Conservation (phyloP, 208 protist genomes). For the Trypanosomatidae sp. region DNA sequence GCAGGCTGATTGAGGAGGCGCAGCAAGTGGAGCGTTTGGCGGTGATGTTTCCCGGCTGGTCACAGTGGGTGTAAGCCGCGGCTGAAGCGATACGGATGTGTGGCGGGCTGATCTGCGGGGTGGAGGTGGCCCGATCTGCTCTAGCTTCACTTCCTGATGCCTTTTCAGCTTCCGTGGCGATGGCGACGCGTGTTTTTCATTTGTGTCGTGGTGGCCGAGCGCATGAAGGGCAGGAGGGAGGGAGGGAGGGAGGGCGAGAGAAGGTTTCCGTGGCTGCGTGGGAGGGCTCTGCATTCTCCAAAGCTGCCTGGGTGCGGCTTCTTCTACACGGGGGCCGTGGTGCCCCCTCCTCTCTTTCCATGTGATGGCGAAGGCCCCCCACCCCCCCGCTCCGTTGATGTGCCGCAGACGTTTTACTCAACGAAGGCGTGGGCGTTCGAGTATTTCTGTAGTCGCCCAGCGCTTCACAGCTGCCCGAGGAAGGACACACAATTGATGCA, state of each 20-base stretch:
- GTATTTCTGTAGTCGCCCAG: background rate
- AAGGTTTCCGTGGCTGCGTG: background rate
- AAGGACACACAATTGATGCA: background rate
- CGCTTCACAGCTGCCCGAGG: background rate
- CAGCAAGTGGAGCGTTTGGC: slow-evolving; percentile 67
- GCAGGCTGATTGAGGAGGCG: slow-evolving; percentile 64
- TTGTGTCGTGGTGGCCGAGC: background rate
- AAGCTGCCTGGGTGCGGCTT: background rate
- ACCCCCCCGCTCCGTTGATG: background rate
- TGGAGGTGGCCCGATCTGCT: too few relatives aligned
- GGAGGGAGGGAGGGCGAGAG: background rate
- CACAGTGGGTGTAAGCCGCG: slow-evolving; percentile 65
- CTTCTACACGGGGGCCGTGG: background rate
- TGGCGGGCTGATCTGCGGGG: background rate
- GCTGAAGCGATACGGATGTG: background rate
- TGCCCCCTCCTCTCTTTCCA: background rate
- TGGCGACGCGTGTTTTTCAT: background rate
- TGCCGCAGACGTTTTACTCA: background rate
- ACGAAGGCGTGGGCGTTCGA: background rate
- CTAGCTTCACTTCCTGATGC: too few relatives aligned
- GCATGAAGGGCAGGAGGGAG: background rate
- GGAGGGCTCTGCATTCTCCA: background rate
- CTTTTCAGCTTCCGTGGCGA: background rate
- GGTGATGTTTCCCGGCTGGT: slow-evolving; percentile 83
- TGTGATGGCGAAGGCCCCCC: background rate